Percentiles rank a stretch among this genome's conserved stretches.
Evolutionary conservation across 2,329 filamentous ascomycete genomes (phyloP).

Genomic region (Aplosporella prunicola): DNA sequence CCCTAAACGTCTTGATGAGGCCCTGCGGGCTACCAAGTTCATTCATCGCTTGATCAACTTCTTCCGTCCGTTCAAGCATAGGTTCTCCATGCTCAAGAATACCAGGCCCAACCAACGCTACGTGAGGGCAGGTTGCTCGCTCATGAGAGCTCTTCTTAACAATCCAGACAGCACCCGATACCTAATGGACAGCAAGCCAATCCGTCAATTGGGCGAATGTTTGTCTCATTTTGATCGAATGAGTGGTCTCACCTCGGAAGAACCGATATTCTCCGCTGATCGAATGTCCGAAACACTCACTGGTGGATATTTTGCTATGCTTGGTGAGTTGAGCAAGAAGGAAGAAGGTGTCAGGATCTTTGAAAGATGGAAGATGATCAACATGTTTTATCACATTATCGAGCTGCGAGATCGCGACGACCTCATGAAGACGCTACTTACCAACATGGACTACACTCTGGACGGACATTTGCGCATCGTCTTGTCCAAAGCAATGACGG

Average conservation of each 20-base stretch:
- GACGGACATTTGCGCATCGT: slow-evolving; percentile 82
- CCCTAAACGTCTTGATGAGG: slow-evolving; percentile 85
- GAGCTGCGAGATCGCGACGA: slow-evolving; percentile 86
- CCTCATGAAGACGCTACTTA: slow-evolving; percentile 76
- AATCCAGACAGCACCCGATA: slow-evolving; percentile 78
- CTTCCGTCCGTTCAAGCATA: slow-evolving; percentile 92
- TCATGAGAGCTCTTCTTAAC: slow-evolving; percentile 79
- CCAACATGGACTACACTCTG: slow-evolving; percentile 85
- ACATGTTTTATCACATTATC: slow-evolving; percentile 99
- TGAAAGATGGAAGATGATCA: slow-evolving; percentile 95
- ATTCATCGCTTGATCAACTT: slow-evolving; percentile 92
- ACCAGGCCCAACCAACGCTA: slow-evolving; percentile 93
- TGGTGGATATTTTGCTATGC: slow-evolving; percentile 85
- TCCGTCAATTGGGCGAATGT: slow-evolving; percentile 91
- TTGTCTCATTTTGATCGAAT: slow-evolving; percentile 89
- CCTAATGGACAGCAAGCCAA: slow-evolving; percentile 80
- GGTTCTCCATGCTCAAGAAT: slow-evolving; percentile 82
- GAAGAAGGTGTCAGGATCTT: slow-evolving; percentile 77
- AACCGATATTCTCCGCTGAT: slow-evolving; percentile 80
- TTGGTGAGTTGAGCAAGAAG: slow-evolving; percentile 79
- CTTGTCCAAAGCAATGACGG: slow-evolving; percentile 85
- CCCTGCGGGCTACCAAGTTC: slow-evolving; percentile 90
- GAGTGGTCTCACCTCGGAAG: slow-evolving; percentile 61
- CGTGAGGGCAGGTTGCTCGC: slow-evolving; percentile 75
- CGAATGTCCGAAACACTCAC: slow-evolving; percentile 80